These are phyloP conservation scores for Chlorophyllum brunneum DNA, from an alignment of 768 basidiomycete genomes.

Conservation along the genomic window DNA sequence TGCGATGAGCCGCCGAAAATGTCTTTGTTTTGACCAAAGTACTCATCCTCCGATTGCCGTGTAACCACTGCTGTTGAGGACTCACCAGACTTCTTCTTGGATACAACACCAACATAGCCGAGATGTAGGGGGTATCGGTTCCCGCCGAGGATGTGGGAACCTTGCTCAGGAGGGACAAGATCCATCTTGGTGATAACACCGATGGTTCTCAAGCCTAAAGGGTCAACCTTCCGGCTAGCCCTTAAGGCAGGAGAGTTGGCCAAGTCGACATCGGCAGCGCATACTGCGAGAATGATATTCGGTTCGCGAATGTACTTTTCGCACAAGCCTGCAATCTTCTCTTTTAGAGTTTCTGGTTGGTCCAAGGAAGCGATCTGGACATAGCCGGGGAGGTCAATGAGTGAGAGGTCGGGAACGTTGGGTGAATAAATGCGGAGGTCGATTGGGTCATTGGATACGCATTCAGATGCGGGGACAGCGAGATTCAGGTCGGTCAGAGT, in stretches of 20 bases:
- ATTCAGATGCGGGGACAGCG: constrained; percentile 84
- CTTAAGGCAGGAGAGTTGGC: constrained; percentile 96
- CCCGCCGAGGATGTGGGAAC: constrained; percentile 75
- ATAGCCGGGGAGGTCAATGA: constrained; percentile 97
- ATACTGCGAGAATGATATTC: constrained; percentile 99
- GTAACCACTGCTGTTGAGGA: constrained; percentile 48
- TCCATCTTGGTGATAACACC: constrained; percentile 99
- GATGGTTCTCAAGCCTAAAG: constrained; percentile 90
- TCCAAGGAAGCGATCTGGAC: constrained; percentile 93
- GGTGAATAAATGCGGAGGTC: constrained; percentile 96
- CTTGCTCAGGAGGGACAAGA: constrained; percentile 81
- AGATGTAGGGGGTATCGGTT: constrained; percentile 96
- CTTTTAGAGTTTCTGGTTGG: constrained; percentile 91
- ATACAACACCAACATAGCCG: constrained; percentile 95
- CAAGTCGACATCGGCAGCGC: constrained; percentile 96
- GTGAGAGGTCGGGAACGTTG: constrained; percentile 92
- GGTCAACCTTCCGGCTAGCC: constrained; percentile 92
- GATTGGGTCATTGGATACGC: constrained; percentile 92
- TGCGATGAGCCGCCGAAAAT: constrained; percentile 58
- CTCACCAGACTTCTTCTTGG: constrained; percentile 62
- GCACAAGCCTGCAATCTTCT: constrained; percentile 86
- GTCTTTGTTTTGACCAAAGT: constrained; percentile 60
- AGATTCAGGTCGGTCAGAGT: constrained; percentile 94
- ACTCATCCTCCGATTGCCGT: constrained; percentile 59
- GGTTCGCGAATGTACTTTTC: constrained; percentile 99